Base-by-base conservation (phyloP, 2,329 filamentous ascomycete genomes). In the Lachnellula cervina region DNA sequence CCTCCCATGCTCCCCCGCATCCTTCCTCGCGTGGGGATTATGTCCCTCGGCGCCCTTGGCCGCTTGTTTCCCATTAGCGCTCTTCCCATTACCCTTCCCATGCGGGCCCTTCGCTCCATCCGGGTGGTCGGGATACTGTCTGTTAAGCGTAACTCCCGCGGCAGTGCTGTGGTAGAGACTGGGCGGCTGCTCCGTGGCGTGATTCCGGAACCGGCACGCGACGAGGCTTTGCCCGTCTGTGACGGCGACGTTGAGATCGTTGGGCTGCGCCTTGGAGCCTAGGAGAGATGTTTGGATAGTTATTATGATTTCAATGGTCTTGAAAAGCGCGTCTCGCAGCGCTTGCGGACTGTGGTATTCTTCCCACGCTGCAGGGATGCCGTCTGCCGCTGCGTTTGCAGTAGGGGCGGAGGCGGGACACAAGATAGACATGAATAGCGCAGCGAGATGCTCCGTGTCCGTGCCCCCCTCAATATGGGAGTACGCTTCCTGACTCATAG, bases 401-500 rank as follows among this genome's bases (percentile, higher is more conserved):
- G 11, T 32, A 37, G 34, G 17, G 25, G 34, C 32, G 7, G 47
- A 34, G 11, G 32, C 34, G 13, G 56, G 49, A 46, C 61, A 63
- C 2, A 71, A 61, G 48, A 62, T 62, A 0, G 67, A 68, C 55
- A 68, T 67, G 43, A 71, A 66, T 6, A 72, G 68, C 0, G 76
- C 79, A 16, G 77, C 78, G 2, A 79, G 70, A 64, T 76, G 73
- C 63, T 82, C 79, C 1, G 76, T 78, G 62, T 82, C 79, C 0
- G 79, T 81, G 16, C 73, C 74, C 0, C 79, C 79, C 17, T 73
- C 66, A 19, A 81, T 71, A 52, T 76, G 74, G 51, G 70, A 72
- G 61, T 78, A 80, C 1, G 74, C 72, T 49, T 78, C 76, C 32
- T 74, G 73, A 40, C 70, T 72, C 58, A 82, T 69, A 5, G 75